phyloP scores from a whole-genome alignment of 208 protist genomes.

The Strigomonas culicis region DNA sequence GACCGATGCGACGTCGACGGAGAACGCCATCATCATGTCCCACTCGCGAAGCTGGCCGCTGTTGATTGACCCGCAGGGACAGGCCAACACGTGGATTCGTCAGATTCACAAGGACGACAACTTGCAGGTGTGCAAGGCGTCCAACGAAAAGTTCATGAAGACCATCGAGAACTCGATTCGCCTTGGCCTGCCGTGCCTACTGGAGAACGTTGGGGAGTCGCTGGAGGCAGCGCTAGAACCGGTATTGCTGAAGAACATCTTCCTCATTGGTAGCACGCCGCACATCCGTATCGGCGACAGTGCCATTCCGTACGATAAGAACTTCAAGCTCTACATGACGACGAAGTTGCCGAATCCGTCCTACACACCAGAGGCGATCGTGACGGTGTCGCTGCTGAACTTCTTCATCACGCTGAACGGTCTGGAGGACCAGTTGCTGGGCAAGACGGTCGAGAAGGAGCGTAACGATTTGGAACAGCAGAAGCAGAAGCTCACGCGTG shows the following conservation, averaged over 20 bases:
- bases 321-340: conserved; percentile 97
- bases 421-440: conserved; percentile 97
- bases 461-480: conserved; percentile 95
- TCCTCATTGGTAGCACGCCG: conserved; percentile 91
- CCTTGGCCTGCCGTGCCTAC: conserved; percentile 94
- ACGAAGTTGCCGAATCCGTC: conserved; percentile 97
- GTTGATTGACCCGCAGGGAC: conserved; percentile 98
- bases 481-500: conserved; percentile 94
- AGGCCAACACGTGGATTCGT: conserved; percentile 97
- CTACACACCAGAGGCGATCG: conserved; percentile 95
- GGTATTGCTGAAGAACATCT: conserved; percentile 94
- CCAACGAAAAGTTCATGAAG: conserved; percentile 93
- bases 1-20: conserved; percentile 93
- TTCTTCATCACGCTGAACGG: conserved; percentile 97
- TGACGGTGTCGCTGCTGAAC: conserved; percentile 97
- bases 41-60: conserved; percentile 95
- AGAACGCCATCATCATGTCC: conserved; percentile 97
- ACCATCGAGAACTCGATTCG: conserved; percentile 95
- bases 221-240: conserved; percentile 96
- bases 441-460: conserved; percentile 96
- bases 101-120: conserved; percentile 93
- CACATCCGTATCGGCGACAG: conserved; percentile 97
- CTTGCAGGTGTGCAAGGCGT: conserved; percentile 96
- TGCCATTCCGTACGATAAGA: conserved; percentile 94
- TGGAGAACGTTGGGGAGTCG: conserved; percentile 95